Percentiles rank a stretch among this genome's conserved stretches.
phyloP scores from a whole-genome alignment of 2,329 filamentous ascomycete species.

The Hypoxylon sp. region DNA sequence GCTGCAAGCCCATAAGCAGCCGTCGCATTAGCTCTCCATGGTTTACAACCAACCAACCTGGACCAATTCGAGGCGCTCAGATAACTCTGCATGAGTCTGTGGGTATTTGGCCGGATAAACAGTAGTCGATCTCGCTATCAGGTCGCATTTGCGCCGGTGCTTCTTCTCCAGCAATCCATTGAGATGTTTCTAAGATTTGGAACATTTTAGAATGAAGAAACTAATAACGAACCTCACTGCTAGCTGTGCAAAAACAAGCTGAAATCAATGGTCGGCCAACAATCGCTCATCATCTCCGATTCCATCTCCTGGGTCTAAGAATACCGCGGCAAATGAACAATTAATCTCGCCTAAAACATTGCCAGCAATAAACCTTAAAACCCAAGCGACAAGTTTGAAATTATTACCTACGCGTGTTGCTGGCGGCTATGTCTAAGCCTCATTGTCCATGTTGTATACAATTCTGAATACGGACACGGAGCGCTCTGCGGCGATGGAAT shows the following conservation, averaged over 20 bases:
- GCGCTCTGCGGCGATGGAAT: slow-evolving; percentile 24
- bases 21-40: slow-evolving; percentile 40
- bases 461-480: slow-evolving; percentile 44
- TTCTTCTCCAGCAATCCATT: slow-evolving; percentile 31
- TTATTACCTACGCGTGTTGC: slow-evolving; percentile 16
- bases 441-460: slow-evolving; percentile 30
- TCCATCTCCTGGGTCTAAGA: slow-evolving; percentile 26
- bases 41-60: slow-evolving; percentile 41
- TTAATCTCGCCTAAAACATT: slow-evolving; percentile 35
- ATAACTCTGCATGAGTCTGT: slow-evolving; percentile 46
- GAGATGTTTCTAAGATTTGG: slow-evolving; percentile 20
- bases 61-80: slow-evolving; percentile 40
- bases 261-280: slow-evolving; percentile 32
- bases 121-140: slow-evolving; percentile 39
- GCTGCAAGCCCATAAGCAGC: slow-evolving; percentile 44
- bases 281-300: slow-evolving; percentile 36
- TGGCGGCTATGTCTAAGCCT: slow-evolving; percentile 41
- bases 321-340: slow-evolving; percentile 33
- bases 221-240: slow-evolving; percentile 11
- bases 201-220: slow-evolving; percentile 16
- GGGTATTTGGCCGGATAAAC: slow-evolving; percentile 49
- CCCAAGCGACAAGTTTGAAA: slow-evolving; percentile 25
- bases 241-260: slow-evolving; percentile 26
- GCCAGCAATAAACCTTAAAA: slow-evolving; percentile 13
- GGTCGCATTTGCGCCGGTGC: slow-evolving; percentile 29